phyloP scores from a whole-genome alignment of 495 filamentous ascomycete species.

The Elaphomyces granulatus region DNA sequence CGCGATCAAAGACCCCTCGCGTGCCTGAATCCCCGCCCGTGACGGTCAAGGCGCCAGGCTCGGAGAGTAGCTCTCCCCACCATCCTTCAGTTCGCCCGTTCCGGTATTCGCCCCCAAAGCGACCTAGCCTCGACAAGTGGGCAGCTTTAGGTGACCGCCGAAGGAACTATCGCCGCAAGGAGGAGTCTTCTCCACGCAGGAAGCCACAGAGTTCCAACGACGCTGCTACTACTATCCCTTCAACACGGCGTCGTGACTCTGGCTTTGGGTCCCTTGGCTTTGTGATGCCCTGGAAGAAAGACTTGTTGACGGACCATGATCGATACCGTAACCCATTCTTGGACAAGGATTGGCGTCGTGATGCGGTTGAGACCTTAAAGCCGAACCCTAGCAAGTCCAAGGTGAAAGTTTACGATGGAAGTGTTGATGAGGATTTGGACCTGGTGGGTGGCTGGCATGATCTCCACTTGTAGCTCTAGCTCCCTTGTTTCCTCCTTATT shows the following conservation, averaged over 20 bases:
- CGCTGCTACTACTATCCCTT: no score
- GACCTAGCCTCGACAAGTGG: slow-evolving; percentile 67
- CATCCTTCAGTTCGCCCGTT: slow-evolving; percentile 1
- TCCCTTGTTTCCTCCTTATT: slow-evolving; percentile 4
- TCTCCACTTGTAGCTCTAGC: slow-evolving; percentile 29
- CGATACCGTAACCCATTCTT: slow-evolving; percentile 27
- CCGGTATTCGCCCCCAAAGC: slow-evolving; percentile 40
- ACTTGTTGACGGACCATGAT: slow-evolving; percentile 21
- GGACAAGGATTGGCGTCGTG: slow-evolving; percentile 54
- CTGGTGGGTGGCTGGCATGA: slow-evolving; percentile 85
- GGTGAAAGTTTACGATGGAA: slow-evolving; percentile 32
- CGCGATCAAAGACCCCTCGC: slow-evolving; percentile 6
- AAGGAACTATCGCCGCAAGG: slow-evolving; percentile 44
- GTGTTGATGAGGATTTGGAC: slow-evolving; percentile 60
- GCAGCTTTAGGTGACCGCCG: slow-evolving; percentile 66
- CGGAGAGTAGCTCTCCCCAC: background rate
- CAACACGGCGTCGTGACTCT: slow-evolving; percentile 35
- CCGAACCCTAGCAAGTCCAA: slow-evolving; percentile 14
- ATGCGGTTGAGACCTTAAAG: slow-evolving; percentile 23
- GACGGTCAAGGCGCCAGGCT: background rate
- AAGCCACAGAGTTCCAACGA: slow-evolving; percentile 27
- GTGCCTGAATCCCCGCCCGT: background rate
- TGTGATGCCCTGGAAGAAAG: slow-evolving; percentile 35
- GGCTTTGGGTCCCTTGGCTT: slow-evolving; percentile 39
- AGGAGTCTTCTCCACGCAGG: slow-evolving; percentile 25